Percentiles rank a stretch among this genome's conserved stretches.
Evolutionary conservation across 1,284 basidiomycete genomes (phyloP).

Genomic region (Apiotrichum gamsii): DNA sequence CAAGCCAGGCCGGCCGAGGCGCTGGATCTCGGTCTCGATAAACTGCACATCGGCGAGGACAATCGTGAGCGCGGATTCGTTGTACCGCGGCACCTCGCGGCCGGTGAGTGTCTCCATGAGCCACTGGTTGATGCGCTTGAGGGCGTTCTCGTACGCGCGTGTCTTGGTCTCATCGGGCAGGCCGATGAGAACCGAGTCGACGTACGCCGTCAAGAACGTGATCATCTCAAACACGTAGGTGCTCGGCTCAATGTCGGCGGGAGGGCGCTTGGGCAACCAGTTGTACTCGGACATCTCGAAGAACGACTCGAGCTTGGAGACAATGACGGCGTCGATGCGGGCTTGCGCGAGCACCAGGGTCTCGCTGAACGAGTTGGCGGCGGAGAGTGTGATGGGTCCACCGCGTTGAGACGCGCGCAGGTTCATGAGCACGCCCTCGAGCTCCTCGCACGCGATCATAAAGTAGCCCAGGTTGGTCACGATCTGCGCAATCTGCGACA

Average conservation of each 20-base stretch:
- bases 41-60: slow-evolving; percentile 76
- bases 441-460: slow-evolving; percentile 72
- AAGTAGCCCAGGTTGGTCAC: slow-evolving; percentile 93
- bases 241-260: slow-evolving; percentile 61
- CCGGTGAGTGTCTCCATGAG: slow-evolving; percentile 56
- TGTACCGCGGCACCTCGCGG: slow-evolving; percentile 66
- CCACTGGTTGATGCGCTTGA: slow-evolving; percentile 76
- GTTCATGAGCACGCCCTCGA: slow-evolving; percentile 79
- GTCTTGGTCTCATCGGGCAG: slow-evolving; percentile 69
- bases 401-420: slow-evolving; percentile 76
- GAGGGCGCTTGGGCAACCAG: slow-evolving; percentile 61
- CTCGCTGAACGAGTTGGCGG: slow-evolving; percentile 54
- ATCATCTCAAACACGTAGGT: slow-evolving; percentile 87
- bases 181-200: slow-evolving; percentile 83
- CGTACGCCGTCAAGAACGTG: slow-evolving; percentile 93
- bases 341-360: slow-evolving; percentile 66
- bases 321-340: slow-evolving; percentile 76
- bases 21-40: slow-evolving; percentile 71
- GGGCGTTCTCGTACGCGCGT: slow-evolving; percentile 76
- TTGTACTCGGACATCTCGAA: slow-evolving; percentile 92
- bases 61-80: slow-evolving; percentile 80
- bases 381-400: slow-evolving; percentile 55
- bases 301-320: slow-evolving; percentile 92
- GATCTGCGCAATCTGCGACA: slow-evolving; percentile 93
- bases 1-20: slow-evolving; percentile 64